Conservation (phyloP, 1,284 basidiomycete species). For the Phellinidium pouzarii region DNA sequence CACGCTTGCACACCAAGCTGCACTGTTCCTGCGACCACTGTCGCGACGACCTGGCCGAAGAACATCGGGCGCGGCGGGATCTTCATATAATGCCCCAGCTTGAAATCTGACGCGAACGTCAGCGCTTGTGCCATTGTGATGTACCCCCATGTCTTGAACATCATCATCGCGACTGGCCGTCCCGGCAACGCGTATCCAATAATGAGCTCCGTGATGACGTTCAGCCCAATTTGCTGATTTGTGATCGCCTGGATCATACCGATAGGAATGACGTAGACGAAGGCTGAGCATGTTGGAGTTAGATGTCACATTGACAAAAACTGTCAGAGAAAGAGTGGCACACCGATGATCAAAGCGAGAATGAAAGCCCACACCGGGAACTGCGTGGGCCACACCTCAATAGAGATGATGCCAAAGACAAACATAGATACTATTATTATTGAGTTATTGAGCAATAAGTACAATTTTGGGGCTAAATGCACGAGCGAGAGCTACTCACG, state of each 20-base stretch:
- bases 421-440: slow-evolving; percentile 23
- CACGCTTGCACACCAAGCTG: slow-evolving; percentile 39
- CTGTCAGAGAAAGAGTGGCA: background rate
- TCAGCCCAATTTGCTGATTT: slow-evolving; percentile 37
- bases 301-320: background rate
- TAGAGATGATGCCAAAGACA: slow-evolving; percentile 29
- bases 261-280: slow-evolving; percentile 39
- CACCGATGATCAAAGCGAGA: slow-evolving; percentile 29
- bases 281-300: slow-evolving; percentile 22
- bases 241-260: slow-evolving; percentile 43
- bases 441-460: background rate
- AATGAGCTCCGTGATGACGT: slow-evolving; percentile 43
- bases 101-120: slow-evolving; percentile 31
- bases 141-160: slow-evolving; percentile 32
- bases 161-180: slow-evolving; percentile 33
- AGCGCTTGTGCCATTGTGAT: slow-evolving; percentile 35
- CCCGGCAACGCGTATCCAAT: slow-evolving; percentile 34
- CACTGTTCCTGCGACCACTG: slow-evolving; percentile 35
- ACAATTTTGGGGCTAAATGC: background rate
- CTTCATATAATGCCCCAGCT: slow-evolving; percentile 37
- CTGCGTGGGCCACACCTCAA: slow-evolving; percentile 30
- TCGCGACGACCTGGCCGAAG: slow-evolving; percentile 35
- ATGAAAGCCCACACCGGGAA: slow-evolving; percentile 33
- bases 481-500: too few species aligned
- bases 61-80: slow-evolving; percentile 33